Base-by-base conservation (phyloP, 129 eudicot genomes). In the Kitagawia praeruptora region DNA sequence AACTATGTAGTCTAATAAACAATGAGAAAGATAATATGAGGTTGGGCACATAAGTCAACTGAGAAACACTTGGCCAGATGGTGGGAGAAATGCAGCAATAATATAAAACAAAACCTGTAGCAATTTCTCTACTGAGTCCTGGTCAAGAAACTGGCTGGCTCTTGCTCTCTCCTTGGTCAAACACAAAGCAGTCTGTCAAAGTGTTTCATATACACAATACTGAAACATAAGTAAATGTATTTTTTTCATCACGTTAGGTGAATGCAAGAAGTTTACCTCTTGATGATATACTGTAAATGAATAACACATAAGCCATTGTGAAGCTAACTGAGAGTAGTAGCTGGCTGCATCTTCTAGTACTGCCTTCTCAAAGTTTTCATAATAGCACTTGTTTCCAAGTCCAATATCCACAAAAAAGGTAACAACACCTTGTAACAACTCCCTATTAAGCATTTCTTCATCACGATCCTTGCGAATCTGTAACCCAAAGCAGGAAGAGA, bases 391-490 rank as follows among this genome's bases (percentile, higher is more conserved):
- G 53, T 80, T 70, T 74, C 89, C 87, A 42, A 14, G 66, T 78
- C 77, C 80, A 41, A 82, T 48, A 70, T 81, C 89, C 77, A 79
- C 63, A 67, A 89, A 80, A 56, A 87, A 85, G 40, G 84, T 74
- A 21, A 87, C 78, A 21, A 82, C 70, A 67, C 74, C 84, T 42
- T 84, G 84, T 76, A 89, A 80, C 77, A 89, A 67, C 54, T 79
- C 79, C 82, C 79, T 80, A 82, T 84, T 83, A 75, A 77, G 31
- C 51, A 79, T 58, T 75, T 83, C 79, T 74, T 78, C 88, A 63
- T 64, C 86, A 74, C 91, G 84, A 56, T 89, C 88, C 51, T 85
- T 83, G 74, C 74, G 76, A 53, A 84, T 87, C 93, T 89, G 84
- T 81, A 44, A 54, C 27, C 39, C 8, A 66, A 66, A 66, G 18